Percentiles rank a stretch among this genome's conserved stretches.
Conservation (phyloP, 139 green algal species). For the Chlorella sp. region DNA sequence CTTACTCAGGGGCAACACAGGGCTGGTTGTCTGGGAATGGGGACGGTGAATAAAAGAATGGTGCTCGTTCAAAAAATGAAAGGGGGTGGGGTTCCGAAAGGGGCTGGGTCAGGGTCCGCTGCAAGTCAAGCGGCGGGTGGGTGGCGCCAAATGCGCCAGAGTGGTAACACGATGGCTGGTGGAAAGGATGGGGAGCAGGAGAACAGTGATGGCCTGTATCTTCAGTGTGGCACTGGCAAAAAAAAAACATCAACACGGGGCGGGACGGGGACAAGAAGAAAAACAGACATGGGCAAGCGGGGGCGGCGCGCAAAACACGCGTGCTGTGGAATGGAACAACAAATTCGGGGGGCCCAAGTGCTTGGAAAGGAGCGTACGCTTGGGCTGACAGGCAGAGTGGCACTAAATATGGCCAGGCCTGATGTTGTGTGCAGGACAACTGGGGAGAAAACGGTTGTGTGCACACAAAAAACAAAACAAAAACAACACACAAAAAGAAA, state of each 20-base stretch:
- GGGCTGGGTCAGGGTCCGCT: neutral
- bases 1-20: neutral
- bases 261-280: neutral
- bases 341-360: no score
- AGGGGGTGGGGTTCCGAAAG: neutral
- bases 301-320: no score
- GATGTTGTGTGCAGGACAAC: no score
- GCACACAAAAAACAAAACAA: neutral
- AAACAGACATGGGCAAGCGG: no score
- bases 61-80: slow-evolving; percentile 19
- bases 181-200: neutral
- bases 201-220: neutral
- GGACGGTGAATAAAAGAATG: slow-evolving; percentile 1
- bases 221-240: neutral
- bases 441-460: neutral
- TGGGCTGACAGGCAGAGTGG: no score
- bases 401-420: no score
- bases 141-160: neutral
- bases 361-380: no score
- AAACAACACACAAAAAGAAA: no score
- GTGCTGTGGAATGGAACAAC: no score
- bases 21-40: neutral
- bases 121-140: neutral
- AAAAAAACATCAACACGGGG: neutral
- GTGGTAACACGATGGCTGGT: neutral